Evolutionary conservation across 2,329 filamentous ascomycete genomes (phyloP), one percentile per base, ranked within the genome.

Genomic region (Aspergillus luchuensis): DNA sequence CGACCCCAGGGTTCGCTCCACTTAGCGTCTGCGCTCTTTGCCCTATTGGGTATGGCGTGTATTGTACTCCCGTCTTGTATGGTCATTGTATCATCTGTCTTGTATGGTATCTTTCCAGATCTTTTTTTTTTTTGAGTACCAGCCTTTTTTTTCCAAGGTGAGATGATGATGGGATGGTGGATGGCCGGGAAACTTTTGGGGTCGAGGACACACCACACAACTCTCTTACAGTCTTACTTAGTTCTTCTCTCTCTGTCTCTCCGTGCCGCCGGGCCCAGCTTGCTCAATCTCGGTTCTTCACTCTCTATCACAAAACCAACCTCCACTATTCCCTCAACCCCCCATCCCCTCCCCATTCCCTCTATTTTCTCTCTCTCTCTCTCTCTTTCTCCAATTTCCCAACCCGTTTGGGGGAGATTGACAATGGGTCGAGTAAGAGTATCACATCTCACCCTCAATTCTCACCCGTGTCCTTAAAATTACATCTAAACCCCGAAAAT

Each of bases 1-100:
- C 58, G 53, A 59, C 61, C 55, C 58, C 53, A 58, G 60, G 55
- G 49, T 60, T 57, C 45, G 63, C 59, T 58, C 65, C 65, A 65
- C 64, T 65, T 65, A 54, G 63, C 51, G 60, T 15, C 52, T 48
- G 43, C 28, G 21, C 33, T 54, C 43, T 49, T 54, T 36, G n/a
- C 49, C 28, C 43, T 39, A 17, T 21, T 41, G 23, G 47, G 47
- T 57, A 57, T 47, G 53, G 53, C 17, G 17, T 25, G 39, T 47
- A 43, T 28, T 11, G 28, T 25, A 56, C 39, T 25, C 23, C 39
- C 33, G 38, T 50, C 10, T 15, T 19, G 21, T 49, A 25, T n/a
- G 15, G 11, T 13, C 45, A 6, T 17, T 23, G 45, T 49, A 25
- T 28, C 33, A 15, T 36, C 4, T 2, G 45, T 56, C 47, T 56